Evolutionary conservation across 2,329 filamentous ascomycete species (phyloP).

Genomic region (Fusarium poae): DNA sequence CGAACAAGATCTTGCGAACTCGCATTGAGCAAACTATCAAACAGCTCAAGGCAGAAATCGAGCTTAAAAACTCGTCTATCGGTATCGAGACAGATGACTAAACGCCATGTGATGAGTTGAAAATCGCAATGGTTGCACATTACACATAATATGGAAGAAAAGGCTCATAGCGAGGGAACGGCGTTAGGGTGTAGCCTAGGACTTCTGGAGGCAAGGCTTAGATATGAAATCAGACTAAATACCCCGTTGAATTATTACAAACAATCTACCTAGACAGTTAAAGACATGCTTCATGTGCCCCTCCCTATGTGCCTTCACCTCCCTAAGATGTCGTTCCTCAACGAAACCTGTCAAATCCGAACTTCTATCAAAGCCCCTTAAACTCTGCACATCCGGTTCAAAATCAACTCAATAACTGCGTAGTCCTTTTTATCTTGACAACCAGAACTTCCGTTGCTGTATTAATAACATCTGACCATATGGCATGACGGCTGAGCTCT

Average conservation of each 20-base stretch:
- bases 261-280: conserved; percentile 2
- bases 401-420: conserved; percentile 39
- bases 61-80: conserved; percentile 61
- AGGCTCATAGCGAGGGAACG: conserved; percentile 14
- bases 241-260: conserved; percentile 32
- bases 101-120: not conserved
- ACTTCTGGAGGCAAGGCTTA: conserved; percentile 27
- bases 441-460: conserved; percentile 52
- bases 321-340: not conserved
- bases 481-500: conserved; percentile 52
- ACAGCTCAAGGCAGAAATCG: conserved; percentile 60
- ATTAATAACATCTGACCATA: conserved; percentile 54
- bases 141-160: conserved; percentile 9
- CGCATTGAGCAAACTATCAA: conserved; percentile 65
- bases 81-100: conserved; percentile 57
- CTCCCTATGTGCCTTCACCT: not conserved
- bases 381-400: not conserved
- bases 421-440: conserved; percentile 38
- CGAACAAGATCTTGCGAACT: conserved; percentile 63
- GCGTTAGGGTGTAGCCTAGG: conserved; percentile 36
- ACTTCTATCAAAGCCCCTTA: not conserved
- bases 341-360: not conserved
- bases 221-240: conserved; percentile 33
- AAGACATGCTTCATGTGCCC: not conserved
- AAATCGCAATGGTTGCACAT: not conserved